Conservation (phyloP, 2,329 filamentous ascomycete species). For the Sclerotinia glacialis region DNA sequence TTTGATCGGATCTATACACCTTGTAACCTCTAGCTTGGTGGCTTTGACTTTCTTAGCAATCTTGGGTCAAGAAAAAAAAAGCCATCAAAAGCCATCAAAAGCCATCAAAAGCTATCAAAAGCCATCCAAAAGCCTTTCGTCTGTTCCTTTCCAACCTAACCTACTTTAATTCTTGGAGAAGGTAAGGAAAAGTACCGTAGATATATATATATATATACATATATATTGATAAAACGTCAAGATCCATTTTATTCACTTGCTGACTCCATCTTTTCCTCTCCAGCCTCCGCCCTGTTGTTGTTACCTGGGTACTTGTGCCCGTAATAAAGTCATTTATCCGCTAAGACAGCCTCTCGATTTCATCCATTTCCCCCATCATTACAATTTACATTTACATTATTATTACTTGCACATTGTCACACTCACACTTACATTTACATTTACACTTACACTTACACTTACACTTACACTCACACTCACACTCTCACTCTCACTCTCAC, state of each 20-base stretch:
- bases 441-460: too few relatives aligned
- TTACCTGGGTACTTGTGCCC: too few relatives aligned
- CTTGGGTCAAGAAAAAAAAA: too few relatives aligned
- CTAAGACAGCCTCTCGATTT: conserved; percentile 11
- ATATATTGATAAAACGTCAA: too few relatives aligned
- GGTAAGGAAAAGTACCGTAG: background rate
- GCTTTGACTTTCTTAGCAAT: background rate
- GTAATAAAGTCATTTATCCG: background rate
- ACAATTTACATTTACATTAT: too few relatives aligned
- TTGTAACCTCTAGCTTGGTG: background rate
- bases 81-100: too few relatives aligned
- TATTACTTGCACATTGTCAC: background rate
- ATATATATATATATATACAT: too few relatives aligned
- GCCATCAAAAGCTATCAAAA: too few relatives aligned
- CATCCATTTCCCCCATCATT: background rate
- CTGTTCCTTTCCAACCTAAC: background rate
- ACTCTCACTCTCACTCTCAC: background rate
- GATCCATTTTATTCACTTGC: background rate
- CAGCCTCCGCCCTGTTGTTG: conserved; percentile 2
- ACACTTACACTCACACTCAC: too few relatives aligned
- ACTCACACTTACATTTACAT: too few relatives aligned
- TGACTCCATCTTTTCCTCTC: conserved; percentile 6
- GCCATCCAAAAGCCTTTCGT: background rate
- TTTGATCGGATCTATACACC: background rate
- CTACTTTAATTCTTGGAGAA: too few relatives aligned